These are phyloP conservation scores for Carex pumila DNA, from an alignment of 176 grass and related monocot genomes.

Conservation along the genomic window DNA sequence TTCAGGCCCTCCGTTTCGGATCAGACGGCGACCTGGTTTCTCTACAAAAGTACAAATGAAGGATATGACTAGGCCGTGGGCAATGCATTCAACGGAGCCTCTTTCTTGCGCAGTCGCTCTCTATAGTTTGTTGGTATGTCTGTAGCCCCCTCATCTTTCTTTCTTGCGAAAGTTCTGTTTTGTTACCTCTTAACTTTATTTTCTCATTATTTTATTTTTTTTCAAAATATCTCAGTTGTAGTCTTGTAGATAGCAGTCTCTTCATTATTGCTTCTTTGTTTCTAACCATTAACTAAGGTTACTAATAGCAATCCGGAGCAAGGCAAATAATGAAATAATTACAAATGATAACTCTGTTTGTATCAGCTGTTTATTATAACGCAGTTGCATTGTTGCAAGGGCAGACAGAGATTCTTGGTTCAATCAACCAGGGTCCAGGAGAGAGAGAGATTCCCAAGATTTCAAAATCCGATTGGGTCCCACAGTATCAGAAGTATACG, in stretches of 20 bases:
- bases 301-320: not conserved
- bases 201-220: not conserved
- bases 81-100: not conserved
- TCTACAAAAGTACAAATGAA: not conserved
- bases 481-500: not conserved
- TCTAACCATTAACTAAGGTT: too few species aligned
- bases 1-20: not conserved
- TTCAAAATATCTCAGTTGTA: not conserved
- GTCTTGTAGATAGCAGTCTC: not conserved
- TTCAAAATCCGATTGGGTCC: not conserved
- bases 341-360: not conserved
- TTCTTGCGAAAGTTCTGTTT: constrained; percentile 2
- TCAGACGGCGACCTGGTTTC: not conserved
- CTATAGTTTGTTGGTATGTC: not conserved
- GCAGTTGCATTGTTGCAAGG: too few species aligned
- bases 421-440: too few species aligned
- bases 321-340: not conserved
- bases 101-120: not conserved
- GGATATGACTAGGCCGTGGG: not conserved
- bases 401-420: too few species aligned
- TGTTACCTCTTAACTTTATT: not conserved
- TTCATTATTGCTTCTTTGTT: too few species aligned
- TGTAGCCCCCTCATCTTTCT: not conserved
- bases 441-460: not conserved
- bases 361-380: too few species aligned